Evolutionary conservation across 2,329 filamentous ascomycete genomes (phyloP), one percentile per base, ranked within the genome.

Genomic region (Ceratocystis eucalypticola): DNA sequence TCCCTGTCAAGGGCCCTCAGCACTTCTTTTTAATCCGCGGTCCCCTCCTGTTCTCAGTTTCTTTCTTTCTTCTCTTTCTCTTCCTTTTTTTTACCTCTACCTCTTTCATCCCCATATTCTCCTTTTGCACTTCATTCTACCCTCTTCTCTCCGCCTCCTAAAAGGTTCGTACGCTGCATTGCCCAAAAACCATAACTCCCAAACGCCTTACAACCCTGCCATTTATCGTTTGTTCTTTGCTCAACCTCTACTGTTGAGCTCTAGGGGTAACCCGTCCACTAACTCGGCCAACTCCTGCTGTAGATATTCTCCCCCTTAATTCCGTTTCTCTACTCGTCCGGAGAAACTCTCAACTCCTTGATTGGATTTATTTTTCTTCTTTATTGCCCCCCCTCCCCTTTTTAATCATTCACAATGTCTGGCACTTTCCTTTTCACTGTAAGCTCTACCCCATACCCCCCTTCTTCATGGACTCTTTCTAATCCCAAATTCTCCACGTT

Each of bases 371-470:
- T 20, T 53, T 25, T 50, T 67, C 59, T 66, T 70, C 67, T 65
- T 62, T 68, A 67, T 64, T 65, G 66, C 61, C 69, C 65, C 63
- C 45, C 64, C 61, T 37, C 69, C 28, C 25, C 69, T 25, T 64
- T 50, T 59, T 44, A 69, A 71, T 71, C 70, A 69, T 64, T 77
- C 80, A 85, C 75, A 79, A 88, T 88, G 85, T 77, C 79, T 76
- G 87, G 86, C 70, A 89, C 85, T 72, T 93, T 93, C 81, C 84
- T 93, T 71, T 93, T 93, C 84, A 94, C 89, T 74, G 84, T 86
- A 80, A 77, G 77, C 70, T 41, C 45, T 44, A 20, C 25, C 45
- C 30, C n/a, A 48, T 25, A 8, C 28, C 15, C 44, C n/a, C 41
- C 61, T 46, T 6, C 33, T 10, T 28, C 53, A 4, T 17, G 41